These are phyloP conservation scores for Suillus americanus DNA, from an alignment of 768 basidiomycete species.

Conservation along the genomic window DNA sequence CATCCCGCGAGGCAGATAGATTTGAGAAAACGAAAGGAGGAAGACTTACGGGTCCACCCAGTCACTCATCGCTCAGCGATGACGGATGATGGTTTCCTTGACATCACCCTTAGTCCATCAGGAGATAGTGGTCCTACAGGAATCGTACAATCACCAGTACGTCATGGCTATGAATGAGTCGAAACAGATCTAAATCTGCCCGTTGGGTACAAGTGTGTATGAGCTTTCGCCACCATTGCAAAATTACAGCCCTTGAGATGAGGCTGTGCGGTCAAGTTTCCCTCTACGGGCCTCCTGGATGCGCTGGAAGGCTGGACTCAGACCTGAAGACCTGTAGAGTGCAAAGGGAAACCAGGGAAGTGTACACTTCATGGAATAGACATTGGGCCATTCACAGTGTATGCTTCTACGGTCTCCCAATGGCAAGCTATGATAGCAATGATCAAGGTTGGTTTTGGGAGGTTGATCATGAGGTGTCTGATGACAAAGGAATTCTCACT, in stretches of 20 bases:
- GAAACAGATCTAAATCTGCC: background rate
- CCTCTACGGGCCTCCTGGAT: background rate
- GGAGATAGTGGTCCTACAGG: background rate
- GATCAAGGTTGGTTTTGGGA: background rate
- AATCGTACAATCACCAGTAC: background rate
- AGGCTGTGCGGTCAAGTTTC: background rate
- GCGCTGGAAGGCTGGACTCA: background rate
- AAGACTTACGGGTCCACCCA: background rate
- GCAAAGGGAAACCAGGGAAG: background rate
- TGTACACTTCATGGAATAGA: background rate
- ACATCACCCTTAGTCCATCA: background rate
- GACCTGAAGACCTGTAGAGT: background rate
- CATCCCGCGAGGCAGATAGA: background rate
- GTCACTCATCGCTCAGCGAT: background rate
- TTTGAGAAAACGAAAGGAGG: background rate
- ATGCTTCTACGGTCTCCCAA: background rate
- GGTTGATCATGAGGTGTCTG: background rate
- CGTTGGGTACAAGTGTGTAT: background rate
- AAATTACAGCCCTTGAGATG: background rate
- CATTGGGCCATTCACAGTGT: background rate
- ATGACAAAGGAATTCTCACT: background rate
- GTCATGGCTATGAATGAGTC: background rate
- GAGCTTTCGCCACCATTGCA: background rate
- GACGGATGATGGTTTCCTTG: background rate
- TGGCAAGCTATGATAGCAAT: background rate